Evolutionary conservation across 208 protist species (phyloP).

Genomic region (Acanthamoeba healyi): DNA sequence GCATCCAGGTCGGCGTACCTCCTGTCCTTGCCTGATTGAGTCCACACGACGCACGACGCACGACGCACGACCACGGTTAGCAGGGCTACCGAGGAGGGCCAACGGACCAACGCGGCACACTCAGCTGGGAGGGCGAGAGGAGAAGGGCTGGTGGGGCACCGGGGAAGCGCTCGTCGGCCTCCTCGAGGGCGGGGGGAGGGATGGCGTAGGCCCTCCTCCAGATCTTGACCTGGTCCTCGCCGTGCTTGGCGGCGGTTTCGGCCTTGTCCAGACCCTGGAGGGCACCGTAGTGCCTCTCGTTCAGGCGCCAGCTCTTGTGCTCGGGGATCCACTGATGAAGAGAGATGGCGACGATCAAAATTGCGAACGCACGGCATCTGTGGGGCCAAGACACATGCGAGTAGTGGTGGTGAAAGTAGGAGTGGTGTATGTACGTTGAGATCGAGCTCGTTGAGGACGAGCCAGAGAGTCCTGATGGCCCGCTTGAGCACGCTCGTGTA

Average conservation of each 20-base stretch:
- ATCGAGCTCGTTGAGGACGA: conserved; percentile 85
- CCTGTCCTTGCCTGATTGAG: conserved; percentile 13
- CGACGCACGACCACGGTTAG: too few species aligned
- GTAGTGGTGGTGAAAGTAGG: neutral
- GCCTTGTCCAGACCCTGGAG: conserved; percentile 90
- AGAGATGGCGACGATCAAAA: too few species aligned
- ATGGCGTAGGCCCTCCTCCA: conserved; percentile 89
- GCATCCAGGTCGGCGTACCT: conserved; percentile 79
- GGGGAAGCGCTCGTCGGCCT: conserved; percentile 81
- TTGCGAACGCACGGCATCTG: neutral
- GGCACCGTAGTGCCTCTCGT: conserved; percentile 91
- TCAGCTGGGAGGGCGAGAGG: too few species aligned
- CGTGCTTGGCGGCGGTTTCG: conserved; percentile 90
- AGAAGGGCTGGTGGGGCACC: too few species aligned
- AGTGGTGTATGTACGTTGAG: neutral
- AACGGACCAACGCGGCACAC: too few species aligned
- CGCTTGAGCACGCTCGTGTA: conserved; percentile 90
- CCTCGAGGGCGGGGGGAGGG: conserved; percentile 87
- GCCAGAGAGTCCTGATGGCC: conserved; percentile 86
- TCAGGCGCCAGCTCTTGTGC: conserved; percentile 86
- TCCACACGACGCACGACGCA: too few species aligned
- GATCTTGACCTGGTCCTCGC: conserved; percentile 88
- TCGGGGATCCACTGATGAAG: conserved; percentile 84
- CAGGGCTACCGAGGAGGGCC: too few species aligned
- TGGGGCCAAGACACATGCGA: neutral